phyloP scores from a whole-genome alignment of 345 rosid genomes.

The Aethionema arabicum region DNA sequence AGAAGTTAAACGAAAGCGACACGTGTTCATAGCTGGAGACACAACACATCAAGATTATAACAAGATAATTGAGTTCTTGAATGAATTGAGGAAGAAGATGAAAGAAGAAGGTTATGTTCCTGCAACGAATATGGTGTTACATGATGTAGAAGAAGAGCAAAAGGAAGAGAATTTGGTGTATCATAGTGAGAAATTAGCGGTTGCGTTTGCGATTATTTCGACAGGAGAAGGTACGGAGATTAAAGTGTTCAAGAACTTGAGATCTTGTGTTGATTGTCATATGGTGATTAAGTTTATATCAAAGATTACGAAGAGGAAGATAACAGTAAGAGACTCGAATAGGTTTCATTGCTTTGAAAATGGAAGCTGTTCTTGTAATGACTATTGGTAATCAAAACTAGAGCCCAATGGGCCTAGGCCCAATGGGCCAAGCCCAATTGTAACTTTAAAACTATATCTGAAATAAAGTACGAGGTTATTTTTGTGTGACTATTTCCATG shows the following conservation, averaged over 20 bases:
- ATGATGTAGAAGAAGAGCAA: conserved; percentile 91
- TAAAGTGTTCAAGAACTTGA: conserved; percentile 79
- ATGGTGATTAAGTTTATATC: conserved; percentile 84
- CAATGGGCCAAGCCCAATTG: too few species aligned
- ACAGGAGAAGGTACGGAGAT: conserved; percentile 61
- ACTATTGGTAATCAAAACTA: conserved; percentile 60
- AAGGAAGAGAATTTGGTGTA: conserved; percentile 77
- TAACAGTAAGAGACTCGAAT: conserved; percentile 70
- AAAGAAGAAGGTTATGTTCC: conserved; percentile 88
- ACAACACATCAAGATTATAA: conserved; percentile 60
- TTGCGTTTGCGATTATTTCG: conserved; percentile 77
- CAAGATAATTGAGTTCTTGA: conserved; percentile 59
- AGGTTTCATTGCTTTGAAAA: conserved; percentile 84
- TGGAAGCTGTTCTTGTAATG: conserved; percentile 81
- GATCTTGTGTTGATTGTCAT: conserved; percentile 93
- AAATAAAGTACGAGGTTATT: too few species aligned
- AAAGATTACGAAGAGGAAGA: conserved; percentile 63
- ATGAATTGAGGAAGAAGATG: conserved; percentile 55
- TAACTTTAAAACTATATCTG: too few species aligned
- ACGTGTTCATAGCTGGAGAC: conserved; percentile 72
- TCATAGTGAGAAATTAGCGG: conserved; percentile 93
- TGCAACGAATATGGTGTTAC: conserved; percentile 66
- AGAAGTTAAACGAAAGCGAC: conserved; percentile 62
- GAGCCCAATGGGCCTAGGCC: too few species aligned
- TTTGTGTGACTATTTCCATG: too few species aligned